Evolutionary conservation across 2,329 filamentous ascomycete species (phyloP).

Genomic region (Didymella glomerata): DNA sequence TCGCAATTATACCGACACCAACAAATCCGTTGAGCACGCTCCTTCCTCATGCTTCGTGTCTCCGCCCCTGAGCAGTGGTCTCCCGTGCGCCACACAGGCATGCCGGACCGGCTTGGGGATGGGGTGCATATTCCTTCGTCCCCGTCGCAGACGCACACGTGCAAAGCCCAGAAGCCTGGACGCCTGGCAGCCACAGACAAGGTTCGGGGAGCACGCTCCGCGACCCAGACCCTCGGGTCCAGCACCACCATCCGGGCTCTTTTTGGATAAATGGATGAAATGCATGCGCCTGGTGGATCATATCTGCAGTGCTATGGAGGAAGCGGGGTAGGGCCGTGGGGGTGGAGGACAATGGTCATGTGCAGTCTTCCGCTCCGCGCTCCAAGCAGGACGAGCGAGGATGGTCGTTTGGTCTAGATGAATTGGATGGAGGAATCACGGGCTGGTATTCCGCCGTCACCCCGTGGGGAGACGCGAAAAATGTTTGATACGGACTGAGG

Average conservation of each 20-base stretch:
- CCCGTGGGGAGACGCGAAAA: not conserved
- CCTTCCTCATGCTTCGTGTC: conserved; percentile 9
- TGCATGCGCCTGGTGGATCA: conserved; percentile 19
- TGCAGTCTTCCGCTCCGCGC: conserved; percentile 19
- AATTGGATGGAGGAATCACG: conserved; percentile 13
- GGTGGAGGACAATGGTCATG: conserved; percentile 12
- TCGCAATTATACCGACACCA: conserved; percentile 14
- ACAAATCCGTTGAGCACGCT: conserved; percentile 11
- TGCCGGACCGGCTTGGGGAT: conserved; percentile 17
- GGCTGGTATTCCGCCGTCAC: conserved; percentile 10
- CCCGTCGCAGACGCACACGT: conserved; percentile 28
- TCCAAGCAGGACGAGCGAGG: conserved; percentile 6
- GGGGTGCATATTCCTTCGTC: conserved; percentile 1
- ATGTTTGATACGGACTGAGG: not conserved
- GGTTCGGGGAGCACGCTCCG: conserved; percentile 34
- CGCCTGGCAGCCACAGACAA: conserved; percentile 24
- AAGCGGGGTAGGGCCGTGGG: conserved; percentile 21
- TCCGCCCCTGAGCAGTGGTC: conserved; percentile 8
- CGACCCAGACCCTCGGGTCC: conserved; percentile 34
- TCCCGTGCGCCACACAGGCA: conserved; percentile 15
- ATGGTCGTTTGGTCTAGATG: conserved; percentile 6
- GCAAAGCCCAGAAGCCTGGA: conserved; percentile 26
- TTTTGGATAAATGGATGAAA: conserved; percentile 24
- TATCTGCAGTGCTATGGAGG: conserved; percentile 17
- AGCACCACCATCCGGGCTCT: conserved; percentile 27